Evolutionary conservation across 495 filamentous ascomycete species (phyloP), one percentile per base, ranked within the genome.

Genomic region (Penicillium steckii): DNA sequence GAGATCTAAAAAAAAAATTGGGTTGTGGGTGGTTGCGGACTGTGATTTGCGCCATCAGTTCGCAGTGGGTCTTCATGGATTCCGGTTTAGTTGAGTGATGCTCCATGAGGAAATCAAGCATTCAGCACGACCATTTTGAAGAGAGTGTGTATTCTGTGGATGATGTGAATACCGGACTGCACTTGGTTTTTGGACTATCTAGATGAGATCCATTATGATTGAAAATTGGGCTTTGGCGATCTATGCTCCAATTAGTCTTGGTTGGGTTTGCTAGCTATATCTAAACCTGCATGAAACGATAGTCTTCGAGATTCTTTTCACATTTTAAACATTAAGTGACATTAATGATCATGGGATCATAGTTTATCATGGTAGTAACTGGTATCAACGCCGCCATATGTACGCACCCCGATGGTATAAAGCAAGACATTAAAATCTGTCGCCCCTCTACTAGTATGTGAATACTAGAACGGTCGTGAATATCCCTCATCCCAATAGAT

Each of bases 381-480:
- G 15, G 33, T 37, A 37, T 37, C n/a, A 41, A 41, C 38, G 21
- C 32, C 46, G 22, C 32, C 30, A 17, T 23, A 48, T 48, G 46
- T 25, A 37, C 8, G 46, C 38, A 13, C 4, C 32, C 19, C 38
- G 18, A 5, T 41, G 38, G 38, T 41, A 41, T 41, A 41, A 23
- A 21, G 37, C 37, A 21, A 38, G 30, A 33, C 45, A 48, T 48
- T 47, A 48, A 25, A 13, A 9, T 3, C 10, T 17, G 22, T 18
- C 27, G 18, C 4, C n/a, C 17, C 10, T 7, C 29, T 12, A 21
- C 27, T 19, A 21, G 3, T 29, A 4, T 13, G 6, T 32, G n/a
- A n/a, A n/a, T n/a, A n/a, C n/a, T n/a, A n/a, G n/a, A n/a, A n/a
- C n/a, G n/a, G 17, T 22, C 27, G 12, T 0, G 35, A 38, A n/a